phyloP scores from a whole-genome alignment of 129 eudicot species.

The Flaveria sonorensis region DNA sequence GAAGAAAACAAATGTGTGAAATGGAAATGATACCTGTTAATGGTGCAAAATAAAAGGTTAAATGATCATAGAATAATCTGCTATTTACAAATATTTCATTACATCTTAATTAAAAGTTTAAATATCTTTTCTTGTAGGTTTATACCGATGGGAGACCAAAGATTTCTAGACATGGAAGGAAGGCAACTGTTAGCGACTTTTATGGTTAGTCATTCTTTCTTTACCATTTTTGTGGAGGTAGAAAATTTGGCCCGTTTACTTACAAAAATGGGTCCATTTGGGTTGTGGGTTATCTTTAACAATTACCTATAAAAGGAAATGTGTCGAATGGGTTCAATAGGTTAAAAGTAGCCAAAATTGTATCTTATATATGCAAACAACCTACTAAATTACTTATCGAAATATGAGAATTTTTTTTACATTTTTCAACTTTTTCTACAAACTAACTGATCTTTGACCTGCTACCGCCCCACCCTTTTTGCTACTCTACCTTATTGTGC shows the following conservation, averaged over 20 bases:
- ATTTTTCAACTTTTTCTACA: not conserved
- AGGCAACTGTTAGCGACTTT: slow-evolving; percentile 75
- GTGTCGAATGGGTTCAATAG: not conserved
- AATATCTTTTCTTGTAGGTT: slow-evolving; percentile 48
- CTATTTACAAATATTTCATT: not conserved
- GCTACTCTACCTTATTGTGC: not conserved
- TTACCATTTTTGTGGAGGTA: not conserved
- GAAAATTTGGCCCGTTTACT: not conserved
- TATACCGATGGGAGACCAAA: slow-evolving; percentile 73
- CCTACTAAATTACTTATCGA: not conserved
- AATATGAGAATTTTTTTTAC: not conserved
- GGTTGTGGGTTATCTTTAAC: slow-evolving; percentile 12
- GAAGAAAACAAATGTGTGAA: not conserved
- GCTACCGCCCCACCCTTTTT: not conserved
- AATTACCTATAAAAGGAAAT: not conserved
- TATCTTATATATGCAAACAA: not conserved
- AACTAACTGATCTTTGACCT: not conserved
- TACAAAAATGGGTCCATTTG: not conserved
- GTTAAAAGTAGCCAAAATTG: not conserved
- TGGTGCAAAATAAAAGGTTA: too few species aligned
- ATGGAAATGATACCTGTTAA: too few species aligned
- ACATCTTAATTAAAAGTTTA: not conserved
- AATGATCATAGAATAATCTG: too few species aligned
- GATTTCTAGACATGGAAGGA: slow-evolving; percentile 60
- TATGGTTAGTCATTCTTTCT: slow-evolving; percentile 60